Base-by-base conservation (phyloP, 192 early-diverging fungal species). In the Backusella tarrabulga region DNA sequence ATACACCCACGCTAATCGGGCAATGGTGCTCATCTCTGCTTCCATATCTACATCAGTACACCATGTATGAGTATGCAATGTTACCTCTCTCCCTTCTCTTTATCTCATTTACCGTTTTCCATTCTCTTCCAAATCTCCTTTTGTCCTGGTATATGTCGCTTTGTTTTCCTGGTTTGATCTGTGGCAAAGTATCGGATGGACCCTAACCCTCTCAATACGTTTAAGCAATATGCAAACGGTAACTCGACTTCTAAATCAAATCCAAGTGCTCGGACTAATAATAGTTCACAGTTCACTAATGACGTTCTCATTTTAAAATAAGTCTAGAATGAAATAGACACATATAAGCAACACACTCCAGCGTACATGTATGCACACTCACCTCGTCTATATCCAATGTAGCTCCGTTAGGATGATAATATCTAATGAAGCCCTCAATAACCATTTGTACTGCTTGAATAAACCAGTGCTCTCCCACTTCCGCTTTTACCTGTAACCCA, bases 181-280 rank as follows among this genome's bases (percentile, higher is more conserved):
- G 70, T 19, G 14, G 41, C 35, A 70, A 77, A 70, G 29, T 73
- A 71, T 32, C 42, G 72, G 4, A 88, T 83, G 44, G 83, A 80
- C 11, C 82, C 85, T 84, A 86, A 84, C 14, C 84, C 85, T 34
- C 84, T 82, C 60, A 85, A 79, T 76, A 86, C 81, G 77, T 86
- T 84, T n/a, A 88, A 76, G 21, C 83, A 84, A 72, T 79, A 86
- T 4, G 82, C 81, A 71, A 88, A 88, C 0, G 85, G 85, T 63
- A 88, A 63, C 14, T 84, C 79, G 0, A 86, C 83, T 72, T 88
- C 87, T 56, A 88, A 63, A 76, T 88, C 80, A 60, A 84, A 88
- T 35, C 81, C 85, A 32, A 88, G 74, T 42, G 86, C 83, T 19
- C 87, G 79, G 19, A 86, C 81, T 14, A 88, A 73, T 74, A 88